A percentile compares a stretch with the other conserved stretches of the same genome.
Conservation (phyloP, 345 rosid genomes). For the Schrenkiella parvula region DNA sequence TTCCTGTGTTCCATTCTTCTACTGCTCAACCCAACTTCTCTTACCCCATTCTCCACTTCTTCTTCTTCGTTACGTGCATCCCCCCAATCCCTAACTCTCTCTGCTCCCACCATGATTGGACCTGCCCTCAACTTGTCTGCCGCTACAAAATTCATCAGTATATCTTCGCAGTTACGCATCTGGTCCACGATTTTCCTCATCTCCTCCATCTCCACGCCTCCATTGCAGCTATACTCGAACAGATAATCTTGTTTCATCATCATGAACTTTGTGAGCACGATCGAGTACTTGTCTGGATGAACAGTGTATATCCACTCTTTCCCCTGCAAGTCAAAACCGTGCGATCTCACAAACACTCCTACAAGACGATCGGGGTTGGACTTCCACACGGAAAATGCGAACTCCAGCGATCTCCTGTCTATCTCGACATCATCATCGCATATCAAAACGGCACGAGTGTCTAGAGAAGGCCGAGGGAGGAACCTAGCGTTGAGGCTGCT, state of each 20-base stretch:
- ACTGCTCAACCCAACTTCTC: constrained; percentile 60
- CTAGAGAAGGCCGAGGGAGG: constrained; percentile 46
- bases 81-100: constrained; percentile 67
- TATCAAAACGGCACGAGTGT: constrained; percentile 52
- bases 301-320: constrained; percentile 74
- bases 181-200: constrained; percentile 52
- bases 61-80: constrained; percentile 53
- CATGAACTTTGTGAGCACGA: constrained; percentile 69
- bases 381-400: constrained; percentile 57
- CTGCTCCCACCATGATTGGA: constrained; percentile 65
- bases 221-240: constrained; percentile 53
- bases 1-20: constrained; percentile 61
- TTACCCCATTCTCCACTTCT: constrained; percentile 24
- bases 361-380: constrained; percentile 46
- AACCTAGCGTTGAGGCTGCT: constrained; percentile 67
- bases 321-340: constrained; percentile 43
- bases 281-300: constrained; percentile 64
- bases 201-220: constrained; percentile 45
- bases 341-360: constrained; percentile 62
- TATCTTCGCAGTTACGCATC: constrained; percentile 68
- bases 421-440: constrained; percentile 72
- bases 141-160: constrained; percentile 67
- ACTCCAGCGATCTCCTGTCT: constrained; percentile 43
- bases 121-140: constrained; percentile 51
- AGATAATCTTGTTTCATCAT: constrained; percentile 50